Conservation (phyloP, 805 yeast species). For the Hanseniaspora nectarophila region DNA sequence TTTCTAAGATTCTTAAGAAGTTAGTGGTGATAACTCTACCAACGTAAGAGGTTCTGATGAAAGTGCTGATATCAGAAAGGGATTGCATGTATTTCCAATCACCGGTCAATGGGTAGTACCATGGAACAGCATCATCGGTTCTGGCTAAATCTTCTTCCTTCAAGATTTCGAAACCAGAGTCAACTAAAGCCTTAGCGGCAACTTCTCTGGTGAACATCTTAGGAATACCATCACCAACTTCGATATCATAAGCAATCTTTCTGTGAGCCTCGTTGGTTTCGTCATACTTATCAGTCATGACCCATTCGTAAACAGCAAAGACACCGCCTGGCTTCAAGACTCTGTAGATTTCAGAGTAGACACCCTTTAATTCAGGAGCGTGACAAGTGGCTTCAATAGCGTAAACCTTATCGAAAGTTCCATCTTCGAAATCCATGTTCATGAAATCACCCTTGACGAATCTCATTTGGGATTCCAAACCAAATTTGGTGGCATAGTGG, state of each 20-base stretch:
- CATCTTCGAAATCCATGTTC: conserved; percentile 94
- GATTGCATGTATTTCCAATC: conserved; percentile 81
- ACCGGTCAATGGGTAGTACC: conserved; percentile 96
- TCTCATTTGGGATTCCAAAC: conserved; percentile 59
- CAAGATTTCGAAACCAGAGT: conserved; percentile 76
- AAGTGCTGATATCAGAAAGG: conserved; percentile 63
- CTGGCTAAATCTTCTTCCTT: conserved; percentile 75
- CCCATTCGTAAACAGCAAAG: conserved; percentile 99
- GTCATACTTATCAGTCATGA: conserved; percentile 89
- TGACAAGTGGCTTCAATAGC: conserved; percentile 98
- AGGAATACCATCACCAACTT: conserved; percentile 97
- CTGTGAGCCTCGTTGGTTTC: conserved; percentile 80
- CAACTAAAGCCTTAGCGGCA: conserved; percentile 74
- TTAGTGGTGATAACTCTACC: conserved; percentile 82
- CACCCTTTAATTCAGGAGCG: conserved; percentile 94
- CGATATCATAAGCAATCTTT: conserved; percentile 91
- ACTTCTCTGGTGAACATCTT: conserved; percentile 81
- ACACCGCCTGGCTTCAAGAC: conserved; percentile 96
- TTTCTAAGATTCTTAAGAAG: conserved; percentile 72
- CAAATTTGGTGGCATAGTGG: conserved; percentile 55
- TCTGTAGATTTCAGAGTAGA: conserved; percentile 84
- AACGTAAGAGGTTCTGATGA: conserved; percentile 71
- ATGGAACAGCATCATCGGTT: conserved; percentile 71
- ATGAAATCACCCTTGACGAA: conserved; percentile 96
- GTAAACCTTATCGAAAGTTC: conserved; percentile 87